These are phyloP conservation scores for Naganishia vishniacii DNA, from an alignment of 768 basidiomycete species.

Conservation along the genomic window DNA sequence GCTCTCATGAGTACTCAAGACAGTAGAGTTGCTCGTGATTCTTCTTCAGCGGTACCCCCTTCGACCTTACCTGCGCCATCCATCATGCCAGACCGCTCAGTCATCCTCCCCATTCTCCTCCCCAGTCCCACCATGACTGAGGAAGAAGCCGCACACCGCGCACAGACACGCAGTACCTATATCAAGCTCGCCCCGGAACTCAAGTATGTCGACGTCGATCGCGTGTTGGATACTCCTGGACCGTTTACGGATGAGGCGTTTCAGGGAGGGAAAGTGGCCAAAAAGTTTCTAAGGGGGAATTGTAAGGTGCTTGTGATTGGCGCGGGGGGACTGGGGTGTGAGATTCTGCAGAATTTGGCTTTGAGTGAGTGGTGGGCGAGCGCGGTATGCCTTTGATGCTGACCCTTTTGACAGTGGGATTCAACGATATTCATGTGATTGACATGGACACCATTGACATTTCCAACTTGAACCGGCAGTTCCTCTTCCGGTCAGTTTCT, in stretches of 20 bases:
- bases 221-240: conserved; percentile 76
- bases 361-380: conserved; percentile 52
- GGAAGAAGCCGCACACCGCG: background rate
- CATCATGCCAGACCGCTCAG: conserved; percentile 3
- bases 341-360: conserved; percentile 93
- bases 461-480: conserved; percentile 96
- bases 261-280: conserved; percentile 74
- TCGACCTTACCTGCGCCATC: background rate
- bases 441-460: conserved; percentile 99
- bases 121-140: background rate
- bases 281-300: conserved; percentile 71
- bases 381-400: background rate
- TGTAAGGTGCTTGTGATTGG: conserved; percentile 96
- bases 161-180: background rate
- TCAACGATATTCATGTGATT: conserved; percentile 98
- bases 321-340: conserved; percentile 91
- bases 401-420: conserved; percentile 57
- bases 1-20: background rate
- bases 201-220: conserved; percentile 72
- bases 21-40: too few species aligned
- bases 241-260: conserved; percentile 79
- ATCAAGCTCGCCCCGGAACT: conserved; percentile 11
- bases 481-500: conserved; percentile 75
- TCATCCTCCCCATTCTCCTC: background rate
- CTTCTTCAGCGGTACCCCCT: too few species aligned